Conservation (phyloP, 2,329 filamentous ascomycete species). For the Aspergillus proliferans region DNA sequence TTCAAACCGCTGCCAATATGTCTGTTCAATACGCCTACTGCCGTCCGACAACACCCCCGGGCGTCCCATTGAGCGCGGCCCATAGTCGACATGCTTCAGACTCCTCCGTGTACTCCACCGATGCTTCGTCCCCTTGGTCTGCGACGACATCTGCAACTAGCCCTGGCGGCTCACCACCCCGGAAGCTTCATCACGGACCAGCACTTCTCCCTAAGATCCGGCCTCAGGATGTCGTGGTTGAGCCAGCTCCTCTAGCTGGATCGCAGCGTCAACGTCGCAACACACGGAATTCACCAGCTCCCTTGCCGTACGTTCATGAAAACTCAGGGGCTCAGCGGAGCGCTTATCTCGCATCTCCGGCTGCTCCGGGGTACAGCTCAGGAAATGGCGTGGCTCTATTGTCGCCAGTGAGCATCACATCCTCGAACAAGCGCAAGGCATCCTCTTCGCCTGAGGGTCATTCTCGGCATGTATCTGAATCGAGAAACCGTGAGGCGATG, state of each 20-base stretch:
- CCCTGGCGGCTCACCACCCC: constrained; percentile 62
- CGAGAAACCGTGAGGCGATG: constrained; percentile 60
- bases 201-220: constrained; percentile 79
- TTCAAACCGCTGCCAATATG: constrained; percentile 25
- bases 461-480: constrained; percentile 59
- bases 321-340: constrained; percentile 41
- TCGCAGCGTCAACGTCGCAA: constrained; percentile 55
- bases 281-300: constrained; percentile 46
- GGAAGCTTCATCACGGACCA: constrained; percentile 63
- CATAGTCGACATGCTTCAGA: constrained; percentile 61
- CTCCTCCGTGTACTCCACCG: constrained; percentile 59
- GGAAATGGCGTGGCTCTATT: constrained; percentile 47
- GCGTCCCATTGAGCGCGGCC: constrained; percentile 25
- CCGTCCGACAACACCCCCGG: constrained; percentile 41
- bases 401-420: constrained; percentile 56
- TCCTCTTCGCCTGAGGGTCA: constrained; percentile 30
- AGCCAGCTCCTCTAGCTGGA: constrained; percentile 45
- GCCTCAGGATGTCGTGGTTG: constrained; percentile 72
- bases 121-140: constrained; percentile 61
- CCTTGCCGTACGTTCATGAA: constrained; percentile 45
- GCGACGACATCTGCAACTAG: constrained; percentile 63
- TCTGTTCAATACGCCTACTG: constrained; percentile 38
- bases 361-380: constrained; percentile 26
- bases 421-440: constrained; percentile 35
- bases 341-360: constrained; percentile 41